Evolutionary conservation across 2,329 filamentous ascomycete species (phyloP).

Genomic region (Diaporthe longicolla): DNA sequence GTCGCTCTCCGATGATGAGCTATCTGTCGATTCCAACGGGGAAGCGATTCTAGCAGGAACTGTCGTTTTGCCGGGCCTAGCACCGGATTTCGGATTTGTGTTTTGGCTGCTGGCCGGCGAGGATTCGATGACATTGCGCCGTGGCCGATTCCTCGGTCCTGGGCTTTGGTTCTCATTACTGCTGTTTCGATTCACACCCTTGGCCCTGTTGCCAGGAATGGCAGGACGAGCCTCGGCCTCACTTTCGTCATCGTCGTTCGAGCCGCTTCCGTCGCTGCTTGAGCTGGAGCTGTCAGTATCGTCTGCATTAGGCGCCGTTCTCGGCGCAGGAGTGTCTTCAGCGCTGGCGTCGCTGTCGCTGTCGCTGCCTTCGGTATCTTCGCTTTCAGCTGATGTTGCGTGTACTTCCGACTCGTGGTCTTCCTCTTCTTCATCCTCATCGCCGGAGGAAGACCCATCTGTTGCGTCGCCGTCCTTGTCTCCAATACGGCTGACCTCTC

Average conservation of each 20-base stretch:
- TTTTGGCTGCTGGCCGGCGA: conserved; percentile 17
- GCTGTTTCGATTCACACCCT: background rate
- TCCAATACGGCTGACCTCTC: conserved; percentile 39
- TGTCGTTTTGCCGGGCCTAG: background rate
- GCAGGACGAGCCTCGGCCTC: background rate
- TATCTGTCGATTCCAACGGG: conserved; percentile 41
- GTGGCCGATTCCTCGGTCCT: background rate
- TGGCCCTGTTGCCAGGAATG: background rate
- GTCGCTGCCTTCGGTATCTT: conserved; percentile 43
- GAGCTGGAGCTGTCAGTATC: conserved; percentile 34
- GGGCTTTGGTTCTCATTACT: conserved; percentile 8
- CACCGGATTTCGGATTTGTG: conserved; percentile 1
- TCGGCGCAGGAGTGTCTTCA: conserved; percentile 42
- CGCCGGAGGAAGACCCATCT: conserved; percentile 33
- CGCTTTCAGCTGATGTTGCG: conserved; percentile 11
- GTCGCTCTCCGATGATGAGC: conserved; percentile 28
- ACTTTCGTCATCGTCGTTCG: conserved; percentile 1
- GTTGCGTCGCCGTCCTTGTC: conserved; percentile 42
- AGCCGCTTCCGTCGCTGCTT: conserved; percentile 12
- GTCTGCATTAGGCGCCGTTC: conserved; percentile 23
- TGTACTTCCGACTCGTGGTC: conserved; percentile 33
- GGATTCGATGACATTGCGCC: conserved; percentile 8
- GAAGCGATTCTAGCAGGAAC: conserved; percentile 42
- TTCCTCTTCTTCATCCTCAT: conserved; percentile 41
- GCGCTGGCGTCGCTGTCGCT: conserved; percentile 46